Evolutionary conservation across 805 yeast genomes (phyloP).

Genomic region (Nakazawaea holstii): DNA sequence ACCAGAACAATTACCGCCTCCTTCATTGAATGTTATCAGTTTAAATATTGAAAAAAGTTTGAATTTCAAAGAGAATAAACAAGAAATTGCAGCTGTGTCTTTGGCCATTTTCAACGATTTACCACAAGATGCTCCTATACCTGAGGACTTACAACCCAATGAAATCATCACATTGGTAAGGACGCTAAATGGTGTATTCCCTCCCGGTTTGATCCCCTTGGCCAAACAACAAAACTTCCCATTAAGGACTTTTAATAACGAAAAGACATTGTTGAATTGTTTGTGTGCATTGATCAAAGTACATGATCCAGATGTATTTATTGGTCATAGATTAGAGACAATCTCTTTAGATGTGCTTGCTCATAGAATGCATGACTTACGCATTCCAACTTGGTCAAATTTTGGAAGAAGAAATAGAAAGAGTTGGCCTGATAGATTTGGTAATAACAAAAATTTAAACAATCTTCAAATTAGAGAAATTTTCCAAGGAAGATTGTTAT

Average conservation of each 20-base stretch:
- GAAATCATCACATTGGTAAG: slow-evolving; percentile 69
- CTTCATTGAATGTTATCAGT: slow-evolving; percentile 69
- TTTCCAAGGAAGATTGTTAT: slow-evolving; percentile 78
- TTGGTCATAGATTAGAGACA: slow-evolving; percentile 84
- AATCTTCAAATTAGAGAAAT: slow-evolving; percentile 60
- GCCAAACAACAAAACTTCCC: slow-evolving; percentile 50
- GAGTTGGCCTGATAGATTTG: slow-evolving; percentile 73
- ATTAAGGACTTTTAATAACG: slow-evolving; percentile 62
- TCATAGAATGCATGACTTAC: slow-evolving; percentile 72
- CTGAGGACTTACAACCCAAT: slow-evolving; percentile 54
- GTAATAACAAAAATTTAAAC: slow-evolving; percentile 44
- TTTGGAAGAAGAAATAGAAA: slow-evolving; percentile 79
- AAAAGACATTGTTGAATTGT: slow-evolving; percentile 67
- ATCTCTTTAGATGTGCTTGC: slow-evolving; percentile 74
- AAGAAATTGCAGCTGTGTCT: slow-evolving; percentile 83
- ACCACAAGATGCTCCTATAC: slow-evolving; percentile 71
- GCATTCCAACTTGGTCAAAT: slow-evolving; percentile 71
- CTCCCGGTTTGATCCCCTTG: slow-evolving; percentile 66
- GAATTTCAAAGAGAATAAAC: slow-evolving; percentile 69
- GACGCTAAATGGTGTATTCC: slow-evolving; percentile 68
- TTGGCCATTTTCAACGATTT: slow-evolving; percentile 64
- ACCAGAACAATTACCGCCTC: slow-evolving; percentile 40
- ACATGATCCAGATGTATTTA: slow-evolving; percentile 85
- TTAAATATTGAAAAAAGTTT: slow-evolving; percentile 76
- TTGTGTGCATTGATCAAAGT: slow-evolving; percentile 64